Percentiles rank a stretch among this genome's conserved stretches.
These are phyloP conservation scores for Tetragonia tetragonoides DNA, from an alignment of 148 eudicot species.

Conservation along the genomic window DNA sequence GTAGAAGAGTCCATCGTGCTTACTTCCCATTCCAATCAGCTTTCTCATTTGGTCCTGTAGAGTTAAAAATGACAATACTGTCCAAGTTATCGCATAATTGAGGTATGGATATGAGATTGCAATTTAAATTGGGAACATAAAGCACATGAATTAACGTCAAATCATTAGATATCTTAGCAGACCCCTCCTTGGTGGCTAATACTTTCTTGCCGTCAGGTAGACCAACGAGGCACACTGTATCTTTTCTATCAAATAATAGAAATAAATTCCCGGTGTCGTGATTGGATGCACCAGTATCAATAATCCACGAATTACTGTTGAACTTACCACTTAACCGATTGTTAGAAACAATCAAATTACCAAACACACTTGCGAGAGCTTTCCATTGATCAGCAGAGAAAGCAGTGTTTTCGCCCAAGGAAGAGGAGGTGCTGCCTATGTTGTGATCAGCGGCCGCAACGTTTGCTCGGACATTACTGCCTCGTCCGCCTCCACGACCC, in stretches of 20 bases:
- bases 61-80: not conserved
- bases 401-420: too few relatives aligned
- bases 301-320: not conserved
- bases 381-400: slow-evolving; percentile 3
- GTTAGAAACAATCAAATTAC: not conserved
- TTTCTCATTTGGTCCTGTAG: not conserved
- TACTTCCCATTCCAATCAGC: not conserved
- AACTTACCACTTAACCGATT: slow-evolving; percentile 1
- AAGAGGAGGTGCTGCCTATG: too few relatives aligned
- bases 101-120: not conserved
- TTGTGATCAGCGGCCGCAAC: not conserved
- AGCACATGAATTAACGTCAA: not conserved
- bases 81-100: too few relatives aligned
- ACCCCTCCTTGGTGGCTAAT: not conserved
- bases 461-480: not conserved
- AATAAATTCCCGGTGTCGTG: not conserved
- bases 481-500: not conserved
- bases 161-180: not conserved
- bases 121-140: not conserved
- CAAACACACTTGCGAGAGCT: not conserved
- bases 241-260: not conserved
- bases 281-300: not conserved
- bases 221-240: not conserved
- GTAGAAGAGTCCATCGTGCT: slow-evolving; percentile 1
- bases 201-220: not conserved